phyloP scores from a whole-genome alignment of 768 basidiomycete genomes.

The Amanita subjunquillea region DNA sequence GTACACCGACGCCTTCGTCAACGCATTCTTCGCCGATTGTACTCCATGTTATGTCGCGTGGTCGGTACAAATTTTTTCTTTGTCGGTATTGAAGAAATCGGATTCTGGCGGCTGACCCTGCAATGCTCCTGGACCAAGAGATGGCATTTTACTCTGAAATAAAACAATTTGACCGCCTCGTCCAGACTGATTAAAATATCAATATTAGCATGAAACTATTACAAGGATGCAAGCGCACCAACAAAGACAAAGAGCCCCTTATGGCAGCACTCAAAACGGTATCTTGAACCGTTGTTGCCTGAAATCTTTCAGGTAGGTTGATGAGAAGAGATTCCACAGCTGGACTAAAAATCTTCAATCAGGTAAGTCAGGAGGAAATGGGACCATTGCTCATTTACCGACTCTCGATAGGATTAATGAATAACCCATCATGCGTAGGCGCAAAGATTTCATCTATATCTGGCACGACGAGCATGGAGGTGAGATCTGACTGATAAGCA shows the following conservation, averaged over 20 bases:
- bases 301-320: constrained; percentile 52
- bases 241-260: constrained; percentile 55
- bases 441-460: constrained; percentile 92
- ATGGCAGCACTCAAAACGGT: constrained; percentile 76
- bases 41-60: constrained; percentile 73
- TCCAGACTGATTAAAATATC: constrained; percentile 31
- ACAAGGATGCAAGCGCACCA: constrained; percentile 37
- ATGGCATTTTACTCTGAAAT: constrained; percentile 65
- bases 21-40: constrained; percentile 83
- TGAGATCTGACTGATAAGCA: constrained; percentile 34
- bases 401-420: constrained; percentile 65
- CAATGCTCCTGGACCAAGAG: constrained; percentile 64
- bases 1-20: constrained; percentile 84
- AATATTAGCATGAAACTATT: background rate
- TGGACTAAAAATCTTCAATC: constrained; percentile 25
- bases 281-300: constrained; percentile 32
- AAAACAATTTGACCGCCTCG: constrained; percentile 69
- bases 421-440: constrained; percentile 61
- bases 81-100: constrained; percentile 70
- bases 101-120: constrained; percentile 46
- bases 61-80: constrained; percentile 74
- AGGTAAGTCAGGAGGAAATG: background rate
- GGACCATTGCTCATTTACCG: constrained; percentile 34
- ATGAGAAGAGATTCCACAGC: constrained; percentile 60
- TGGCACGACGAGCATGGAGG: constrained; percentile 69